Evolutionary conservation across 2,329 filamentous ascomycete genomes (phyloP).

Genomic region (Neospermospora avenae): DNA sequence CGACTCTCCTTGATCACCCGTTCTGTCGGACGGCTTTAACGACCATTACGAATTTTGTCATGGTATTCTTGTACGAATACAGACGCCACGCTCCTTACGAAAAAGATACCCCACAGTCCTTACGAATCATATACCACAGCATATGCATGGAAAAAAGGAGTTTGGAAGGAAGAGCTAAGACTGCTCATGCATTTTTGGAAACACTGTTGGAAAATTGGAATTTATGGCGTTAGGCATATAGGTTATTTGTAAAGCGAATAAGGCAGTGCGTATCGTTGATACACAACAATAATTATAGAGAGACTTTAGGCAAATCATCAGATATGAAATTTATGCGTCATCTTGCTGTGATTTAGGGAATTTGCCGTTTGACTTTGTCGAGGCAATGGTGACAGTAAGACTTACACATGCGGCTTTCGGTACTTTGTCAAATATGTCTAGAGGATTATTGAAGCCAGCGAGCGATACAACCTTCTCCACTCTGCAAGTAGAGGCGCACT

Average conservation of each 20-base stretch:
- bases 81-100: constrained; percentile 31
- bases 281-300: constrained; percentile 2
- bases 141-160: constrained; percentile 31
- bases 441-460: too few relatives aligned
- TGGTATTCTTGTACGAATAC: constrained; percentile 35
- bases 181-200: constrained; percentile 3
- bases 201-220: neutral
- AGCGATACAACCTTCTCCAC: too few relatives aligned
- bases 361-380: too few relatives aligned
- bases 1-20: constrained; percentile 27
- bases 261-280: neutral
- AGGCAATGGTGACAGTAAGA: too few relatives aligned
- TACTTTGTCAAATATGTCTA: too few relatives aligned
- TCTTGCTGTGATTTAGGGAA: too few relatives aligned
- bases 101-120: constrained; percentile 27
- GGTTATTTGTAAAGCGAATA: constrained; percentile 12
- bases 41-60: constrained; percentile 31
- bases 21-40: constrained; percentile 27
- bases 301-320: too few relatives aligned
- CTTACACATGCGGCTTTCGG: too few relatives aligned
- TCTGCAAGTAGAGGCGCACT: too few relatives aligned
- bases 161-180: constrained; percentile 13
- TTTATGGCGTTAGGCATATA: constrained; percentile 13
- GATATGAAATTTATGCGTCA: too few relatives aligned
- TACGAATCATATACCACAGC: constrained; percentile 27